A percentile compares a stretch with the other conserved stretches of the same genome.
Conservation (phyloP, 495 filamentous ascomycete genomes). For the Penicillium cataractarum region DNA sequence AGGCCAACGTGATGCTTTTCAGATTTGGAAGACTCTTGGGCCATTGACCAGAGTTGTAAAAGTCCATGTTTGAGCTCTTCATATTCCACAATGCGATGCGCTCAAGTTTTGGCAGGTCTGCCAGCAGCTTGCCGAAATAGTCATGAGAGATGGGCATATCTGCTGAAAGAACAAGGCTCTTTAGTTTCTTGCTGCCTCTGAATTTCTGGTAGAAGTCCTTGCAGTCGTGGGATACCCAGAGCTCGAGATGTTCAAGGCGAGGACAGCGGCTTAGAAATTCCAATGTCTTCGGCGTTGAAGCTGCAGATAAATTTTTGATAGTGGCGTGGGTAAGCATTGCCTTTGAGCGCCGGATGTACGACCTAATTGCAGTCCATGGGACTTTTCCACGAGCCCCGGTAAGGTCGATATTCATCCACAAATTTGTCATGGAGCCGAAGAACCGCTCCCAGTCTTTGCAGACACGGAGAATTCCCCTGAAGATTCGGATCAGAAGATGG, state of each 20-base stretch:
- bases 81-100: constrained; percentile 40
- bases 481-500: not conserved
- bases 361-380: constrained; percentile 39
- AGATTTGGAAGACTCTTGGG: constrained; percentile 39
- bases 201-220: constrained; percentile 38
- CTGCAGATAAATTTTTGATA: constrained; percentile 36
- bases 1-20: constrained; percentile 36
- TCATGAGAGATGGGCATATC: constrained; percentile 38
- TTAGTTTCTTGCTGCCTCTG: constrained; percentile 40
- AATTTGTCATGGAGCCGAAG: constrained; percentile 41
- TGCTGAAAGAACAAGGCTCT: constrained; percentile 43
- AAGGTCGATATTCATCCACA: constrained; percentile 60
- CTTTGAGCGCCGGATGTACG: constrained; percentile 49
- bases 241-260: constrained; percentile 40
- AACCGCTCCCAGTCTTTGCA: constrained; percentile 56
- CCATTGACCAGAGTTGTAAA: constrained; percentile 27
- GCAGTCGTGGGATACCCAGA: constrained; percentile 24
- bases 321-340: constrained; percentile 43
- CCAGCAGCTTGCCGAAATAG: constrained; percentile 40
- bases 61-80: constrained; percentile 16
- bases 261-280: constrained; percentile 45
- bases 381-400: constrained; percentile 45
- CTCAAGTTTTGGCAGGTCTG: constrained; percentile 45
- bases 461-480: constrained; percentile 53
- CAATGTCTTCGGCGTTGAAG: constrained; percentile 31